Evolutionary conservation across 2,329 filamentous ascomycete species (phyloP), one percentile per base, ranked within the genome.

Genomic region (Proliferodiscus dingleyae): DNA sequence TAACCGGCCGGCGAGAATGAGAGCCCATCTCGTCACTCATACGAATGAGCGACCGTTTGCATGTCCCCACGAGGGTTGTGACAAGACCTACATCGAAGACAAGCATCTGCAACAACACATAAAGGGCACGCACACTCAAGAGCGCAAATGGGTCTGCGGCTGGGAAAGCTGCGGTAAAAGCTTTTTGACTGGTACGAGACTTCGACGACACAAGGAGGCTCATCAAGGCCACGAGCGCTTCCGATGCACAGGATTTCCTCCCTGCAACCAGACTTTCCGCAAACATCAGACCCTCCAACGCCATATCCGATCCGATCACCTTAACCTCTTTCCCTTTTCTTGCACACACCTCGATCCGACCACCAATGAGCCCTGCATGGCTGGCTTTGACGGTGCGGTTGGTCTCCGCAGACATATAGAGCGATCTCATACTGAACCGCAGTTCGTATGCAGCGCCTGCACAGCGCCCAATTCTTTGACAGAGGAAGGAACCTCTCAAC

Each of bases 61-160:
- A 30, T 97, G 91, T 61, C 70, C 74, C 2, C 76, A 84, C 51
- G 68, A 74, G 5, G 81, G 68, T 33, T 97, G 91, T 62, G 78
- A 80, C 58, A 96, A 95, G 70, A 78, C 83, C 33, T 97, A 95
- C 63, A 78, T 89, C 11, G 87, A 93, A 51, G 80, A 88, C 54
- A 91, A 91, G 57, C 89, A 96, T 67, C 73, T 96, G 15, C 83
- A 85, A 49, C 84, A 89, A 54, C 91, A 97, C 64, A 68, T 94
- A 61, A 89, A 90, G 62, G 86, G 85, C 45, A 83, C 84, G 9
- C 91, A 96, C 64, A 84, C 78, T 16, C 72, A 80, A 44, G 76
- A 88, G 53, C 77, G 84, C 47, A 77, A 81, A 37, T 84, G 89
- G 63, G 65, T 76, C 21, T 96, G 90, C 68, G 71, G 75, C n/a